Percentiles rank a stretch among this genome's conserved stretches.
Conservation (phyloP, 1,284 basidiomycete genomes). For the Cutaneotrichosporon cyanovorans region DNA sequence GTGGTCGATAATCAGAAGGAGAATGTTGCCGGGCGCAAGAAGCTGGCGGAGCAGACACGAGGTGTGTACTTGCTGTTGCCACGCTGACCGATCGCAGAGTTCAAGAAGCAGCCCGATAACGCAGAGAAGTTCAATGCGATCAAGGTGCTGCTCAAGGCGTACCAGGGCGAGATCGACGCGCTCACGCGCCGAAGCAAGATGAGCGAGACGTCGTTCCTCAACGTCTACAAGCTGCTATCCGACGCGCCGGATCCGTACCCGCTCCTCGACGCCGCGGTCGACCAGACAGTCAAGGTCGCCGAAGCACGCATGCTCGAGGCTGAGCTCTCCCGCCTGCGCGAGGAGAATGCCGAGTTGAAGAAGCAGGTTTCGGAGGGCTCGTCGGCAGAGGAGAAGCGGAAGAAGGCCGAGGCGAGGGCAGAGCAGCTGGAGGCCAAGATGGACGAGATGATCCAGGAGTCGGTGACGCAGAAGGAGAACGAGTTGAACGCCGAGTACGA, state of each 20-base stretch:
- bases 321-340: conserved; percentile 61
- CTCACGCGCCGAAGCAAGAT: conserved; percentile 84
- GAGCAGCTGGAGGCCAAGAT: conserved; percentile 85
- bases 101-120: conserved; percentile 79
- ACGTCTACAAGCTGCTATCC: conserved; percentile 84
- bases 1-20: conserved; percentile 97
- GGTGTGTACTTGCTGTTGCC: conserved; percentile 49
- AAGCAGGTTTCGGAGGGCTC: conserved; percentile 60
- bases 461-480: conserved; percentile 81
- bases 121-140: conserved; percentile 74
- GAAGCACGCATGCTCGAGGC: conserved; percentile 67
- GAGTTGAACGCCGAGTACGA: conserved; percentile 94
- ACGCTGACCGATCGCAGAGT: conserved; percentile 54
- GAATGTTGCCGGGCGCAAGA: conserved; percentile 84
- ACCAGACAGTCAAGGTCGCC: conserved; percentile 79
- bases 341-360: conserved; percentile 71
- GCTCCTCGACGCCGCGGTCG: conserved; percentile 83
- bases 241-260: conserved; percentile 96
- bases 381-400: conserved; percentile 63
- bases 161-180: conserved; percentile 92
- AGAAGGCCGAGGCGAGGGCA: conserved; percentile 63
- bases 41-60: conserved; percentile 84
- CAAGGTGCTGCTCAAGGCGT: conserved; percentile 85
- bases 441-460: conserved; percentile 80
- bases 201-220: conserved; percentile 88